phyloP scores from a whole-genome alignment of 164 flowering plant species.

The Paratinospora sagittata region DNA sequence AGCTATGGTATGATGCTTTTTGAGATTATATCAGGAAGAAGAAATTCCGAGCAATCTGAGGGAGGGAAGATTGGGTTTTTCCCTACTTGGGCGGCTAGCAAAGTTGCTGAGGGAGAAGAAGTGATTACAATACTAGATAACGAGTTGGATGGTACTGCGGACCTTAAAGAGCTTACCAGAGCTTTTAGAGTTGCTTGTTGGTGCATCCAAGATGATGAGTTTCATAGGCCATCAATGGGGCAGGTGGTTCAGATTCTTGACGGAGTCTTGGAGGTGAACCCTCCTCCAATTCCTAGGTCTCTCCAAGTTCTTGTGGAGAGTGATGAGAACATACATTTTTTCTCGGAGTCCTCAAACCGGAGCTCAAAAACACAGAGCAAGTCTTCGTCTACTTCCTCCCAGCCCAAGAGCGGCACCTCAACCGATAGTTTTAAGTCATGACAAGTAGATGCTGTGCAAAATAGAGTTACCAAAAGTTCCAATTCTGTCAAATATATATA shows the following conservation, averaged over 20 bases:
- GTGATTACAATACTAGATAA: conserved; percentile 22
- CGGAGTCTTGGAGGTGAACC: conserved; percentile 28
- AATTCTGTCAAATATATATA: too few relatives aligned
- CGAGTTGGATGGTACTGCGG: conserved; percentile 24
- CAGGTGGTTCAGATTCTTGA: conserved; percentile 37
- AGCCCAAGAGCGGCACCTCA: too few relatives aligned
- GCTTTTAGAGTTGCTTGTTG: conserved; percentile 34
- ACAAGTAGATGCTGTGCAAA: too few relatives aligned
- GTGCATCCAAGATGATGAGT: conserved; percentile 41
- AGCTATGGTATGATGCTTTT: conserved; percentile 44
- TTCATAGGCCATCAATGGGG: conserved; percentile 36
- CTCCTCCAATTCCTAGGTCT: conserved; percentile 30
- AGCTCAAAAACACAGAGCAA: too few relatives aligned
- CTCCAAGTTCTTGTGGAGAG: conserved; percentile 23
- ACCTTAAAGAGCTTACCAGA: conserved; percentile 24
- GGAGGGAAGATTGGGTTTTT: conserved; percentile 24
- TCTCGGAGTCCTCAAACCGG: conserved; percentile 3
- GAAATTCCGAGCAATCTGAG: conserved; percentile 24
- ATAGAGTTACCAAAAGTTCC: too few relatives aligned
- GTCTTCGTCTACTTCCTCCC: too few relatives aligned
- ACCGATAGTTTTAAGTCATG: too few relatives aligned
- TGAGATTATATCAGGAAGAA: conserved; percentile 31
- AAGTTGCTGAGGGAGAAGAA: conserved; percentile 18
- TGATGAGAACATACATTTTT: conserved; percentile 4
- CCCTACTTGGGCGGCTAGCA: conserved; percentile 33